Evolutionary conservation across 192 early-diverging fungal species (phyloP), one percentile per base, ranked within the genome.

Genomic region (Coemansia sp.): DNA sequence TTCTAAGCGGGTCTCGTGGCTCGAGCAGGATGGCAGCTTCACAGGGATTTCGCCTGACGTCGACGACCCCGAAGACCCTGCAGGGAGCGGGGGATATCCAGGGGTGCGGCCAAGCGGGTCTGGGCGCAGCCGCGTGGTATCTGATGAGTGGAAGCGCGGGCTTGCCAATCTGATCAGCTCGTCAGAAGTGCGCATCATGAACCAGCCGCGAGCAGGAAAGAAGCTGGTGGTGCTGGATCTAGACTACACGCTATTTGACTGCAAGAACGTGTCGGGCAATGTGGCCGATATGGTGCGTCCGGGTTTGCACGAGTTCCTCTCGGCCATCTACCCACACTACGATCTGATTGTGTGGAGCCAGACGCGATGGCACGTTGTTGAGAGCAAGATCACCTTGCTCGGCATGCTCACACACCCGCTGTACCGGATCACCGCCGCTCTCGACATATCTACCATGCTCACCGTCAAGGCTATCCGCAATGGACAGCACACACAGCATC

Each of bases 311-410:
- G 77, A 78, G 51, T 83, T 81, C 64, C 58, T 85, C 57, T 60
- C 86, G 0, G 81, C 82, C 0, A 62, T 80, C 0, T 85, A 85
- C 53, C 80, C 80, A 30, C 67, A 83, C 53, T 90, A 87, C 46
- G 88, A 88, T 51, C 71, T 87, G 46, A 81, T 87, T 7, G 81
- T 90, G 38, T 90, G 87, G 87, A 84, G 83, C 53, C 88, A 90
- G 58, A 90, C 88, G 1, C 69, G 68, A 23, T 87, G 85, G 85
- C 78, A 73, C 29, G 81, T 78, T 11, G 60, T 90, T 9, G 85
- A 90, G 44, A 80, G 82, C 60, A 90, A 90, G 37, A 83, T 90
- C 17, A 90, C 85, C 8, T 66, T 85, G 25, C 60, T 87, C 58
- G 87, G 87, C 18, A 71, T 86, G 54, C 56, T 86, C 42, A 76